Percentiles rank a stretch among this genome's conserved stretches.
These are phyloP conservation scores for Pseudogymnoascus sp. DNA, from an alignment of 2,329 filamentous ascomycete species.

Conservation along the genomic window DNA sequence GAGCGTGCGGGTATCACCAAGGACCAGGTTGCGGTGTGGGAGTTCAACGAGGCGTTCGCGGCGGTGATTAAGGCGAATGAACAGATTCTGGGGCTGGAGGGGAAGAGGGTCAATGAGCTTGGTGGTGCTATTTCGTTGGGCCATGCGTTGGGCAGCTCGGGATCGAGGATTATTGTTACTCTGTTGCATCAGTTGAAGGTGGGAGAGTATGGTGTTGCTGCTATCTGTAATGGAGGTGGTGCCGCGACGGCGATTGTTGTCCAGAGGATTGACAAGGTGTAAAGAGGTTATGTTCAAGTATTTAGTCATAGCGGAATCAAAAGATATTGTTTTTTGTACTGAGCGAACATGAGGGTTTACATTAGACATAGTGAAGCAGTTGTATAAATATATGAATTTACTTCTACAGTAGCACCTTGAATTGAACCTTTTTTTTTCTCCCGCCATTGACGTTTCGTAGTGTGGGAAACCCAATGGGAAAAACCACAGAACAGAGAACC, in stretches of 20 bases:
- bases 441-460: not conserved
- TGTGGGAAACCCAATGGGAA: not conserved
- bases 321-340: not conserved
- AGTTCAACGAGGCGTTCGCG: constrained; percentile 98
- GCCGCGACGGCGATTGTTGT: constrained; percentile 88
- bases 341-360: too few species aligned
- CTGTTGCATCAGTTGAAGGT: constrained; percentile 82
- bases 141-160: constrained; percentile 88
- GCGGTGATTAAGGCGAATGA: constrained; percentile 92
- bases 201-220: constrained; percentile 89
- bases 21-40: constrained; percentile 89
- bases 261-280: constrained; percentile 8
- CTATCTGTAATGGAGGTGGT: constrained; percentile 95
- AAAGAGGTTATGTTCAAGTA: not conserved
- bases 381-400: too few species aligned
- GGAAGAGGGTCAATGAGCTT: constrained; percentile 75
- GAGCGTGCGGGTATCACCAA: constrained; percentile 83
- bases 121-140: constrained; percentile 89
- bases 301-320: not conserved
- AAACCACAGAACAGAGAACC: not conserved
- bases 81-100: constrained; percentile 77
- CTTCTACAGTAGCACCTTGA: not conserved
- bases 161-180: constrained; percentile 82
- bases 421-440: not conserved
- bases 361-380: too few species aligned